Evolutionary conservation across 176 grass and related monocot genomes (phyloP), one percentile per base, ranked within the genome.

Genomic region (Thalia dealbata): DNA sequence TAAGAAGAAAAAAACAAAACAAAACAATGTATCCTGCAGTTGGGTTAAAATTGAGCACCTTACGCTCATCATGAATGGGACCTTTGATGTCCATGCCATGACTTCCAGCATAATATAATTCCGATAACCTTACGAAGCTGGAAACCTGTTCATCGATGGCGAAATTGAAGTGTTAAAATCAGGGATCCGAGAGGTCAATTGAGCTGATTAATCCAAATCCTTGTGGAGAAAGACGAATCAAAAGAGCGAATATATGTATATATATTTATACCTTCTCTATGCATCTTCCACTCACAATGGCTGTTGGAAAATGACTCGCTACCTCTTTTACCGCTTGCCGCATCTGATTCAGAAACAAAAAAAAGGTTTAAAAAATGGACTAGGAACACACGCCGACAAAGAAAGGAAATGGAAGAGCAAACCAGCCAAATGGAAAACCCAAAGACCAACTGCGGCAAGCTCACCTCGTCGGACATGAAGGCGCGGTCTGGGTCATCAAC

Each of bases 41-140:
- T 1, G 23, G 3, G 13, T 3, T 22, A 24, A 75, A 67, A 22
- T 12, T 12, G 30, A 32, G 22, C 59, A 54, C 43, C 41, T 82
- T 77, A 59, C 80, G 62, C 29, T 78, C 71, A 61, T 78, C 71
- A 61, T 76, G 80, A 50, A 74, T 78, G 8, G 92, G 92, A 2
- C 85, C 91, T 73, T 84, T 86, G 77, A 96, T 96, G 86, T 96
- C 91, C 91, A 96, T 96, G 52, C 91, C 91, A 70, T 96, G 91
- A 82, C 91, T 96, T 55, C 91, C 91, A 48, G 91, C 91, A 74
- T 96, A 96, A 81, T 96, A 96, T 0, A 96, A 78, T 85, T 96
- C 88, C 10, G 79, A 82, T 54, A 96, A 75, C 73, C 80, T 85
- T 22, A 96, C 91, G 79, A 96, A 96, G 70, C 76, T 84, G 15